phyloP scores from a whole-genome alignment of 176 grass and related monocot species.

The Neostapfia colusana region DNA sequence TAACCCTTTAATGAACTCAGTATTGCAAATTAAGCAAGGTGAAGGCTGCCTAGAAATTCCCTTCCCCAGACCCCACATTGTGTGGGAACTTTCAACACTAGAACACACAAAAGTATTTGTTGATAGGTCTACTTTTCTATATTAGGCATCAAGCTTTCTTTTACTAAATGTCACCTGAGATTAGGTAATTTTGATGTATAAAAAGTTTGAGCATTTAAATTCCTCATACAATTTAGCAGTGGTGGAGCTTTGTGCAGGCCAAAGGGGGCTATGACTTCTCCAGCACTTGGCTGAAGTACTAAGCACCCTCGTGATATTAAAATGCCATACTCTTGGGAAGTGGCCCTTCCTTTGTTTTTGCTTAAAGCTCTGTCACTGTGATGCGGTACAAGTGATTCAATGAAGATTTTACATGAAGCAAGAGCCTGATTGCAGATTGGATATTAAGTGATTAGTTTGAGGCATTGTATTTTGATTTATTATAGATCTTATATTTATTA shows the following conservation, averaged over 20 bases:
- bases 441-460: background rate
- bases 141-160: constrained; percentile 16
- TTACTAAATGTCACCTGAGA: constrained; percentile 1
- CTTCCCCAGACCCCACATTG: too few relatives aligned
- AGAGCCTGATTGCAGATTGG: background rate
- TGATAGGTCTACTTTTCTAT: background rate
- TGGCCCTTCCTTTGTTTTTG: background rate
- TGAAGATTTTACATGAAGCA: background rate
- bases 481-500: background rate
- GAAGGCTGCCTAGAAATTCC: too few relatives aligned
- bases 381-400: too few relatives aligned
- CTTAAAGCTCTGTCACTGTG: too few relatives aligned
- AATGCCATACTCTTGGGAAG: background rate
- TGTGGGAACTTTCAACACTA: too few relatives aligned
- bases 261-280: background rate
- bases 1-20: background rate
- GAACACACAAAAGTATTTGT: too few relatives aligned
- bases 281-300: background rate
- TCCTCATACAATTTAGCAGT: constrained; percentile 12
- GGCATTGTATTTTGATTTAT: background rate
- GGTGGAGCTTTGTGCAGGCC: background rate
- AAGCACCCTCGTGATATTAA: background rate
- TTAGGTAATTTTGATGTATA: background rate
- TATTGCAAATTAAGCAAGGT: too few relatives aligned
- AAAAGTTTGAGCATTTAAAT: background rate